phyloP scores from a whole-genome alignment of 768 basidiomycete species.

The Dendrothele bispora region DNA sequence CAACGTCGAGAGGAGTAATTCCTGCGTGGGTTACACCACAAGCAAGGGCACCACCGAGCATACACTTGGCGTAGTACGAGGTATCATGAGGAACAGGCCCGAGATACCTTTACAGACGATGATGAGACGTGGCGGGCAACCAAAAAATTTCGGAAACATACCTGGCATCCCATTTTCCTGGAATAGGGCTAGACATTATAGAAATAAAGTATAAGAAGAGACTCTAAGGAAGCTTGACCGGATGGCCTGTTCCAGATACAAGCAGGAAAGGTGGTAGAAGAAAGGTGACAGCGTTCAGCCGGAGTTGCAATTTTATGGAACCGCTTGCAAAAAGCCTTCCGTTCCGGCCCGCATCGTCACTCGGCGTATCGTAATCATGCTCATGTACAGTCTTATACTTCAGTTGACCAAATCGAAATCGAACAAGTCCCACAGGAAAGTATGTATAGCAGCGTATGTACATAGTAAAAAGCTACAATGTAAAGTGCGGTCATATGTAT shows the following conservation, averaged over 20 bases:
- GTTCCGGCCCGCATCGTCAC: neutral
- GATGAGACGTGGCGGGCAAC: neutral
- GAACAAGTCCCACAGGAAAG: neutral
- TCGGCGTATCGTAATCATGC: too few species aligned
- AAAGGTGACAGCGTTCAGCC: constrained; percentile 1
- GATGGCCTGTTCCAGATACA: constrained; percentile 8
- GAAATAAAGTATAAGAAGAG: neutral
- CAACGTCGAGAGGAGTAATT: constrained; percentile 85
- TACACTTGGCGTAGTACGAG: constrained; percentile 80
- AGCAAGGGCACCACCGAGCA: constrained; percentile 85
- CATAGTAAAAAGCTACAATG: neutral
- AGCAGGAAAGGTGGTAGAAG: neutral
- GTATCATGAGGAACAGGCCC: constrained; percentile 13
- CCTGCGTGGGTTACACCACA: constrained; percentile 89
- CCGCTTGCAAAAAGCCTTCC: neutral
- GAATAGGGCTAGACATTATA: constrained; percentile 8
- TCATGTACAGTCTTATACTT: too few species aligned
- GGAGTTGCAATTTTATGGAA: neutral
- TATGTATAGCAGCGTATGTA: neutral
- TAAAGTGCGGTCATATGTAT: neutral
- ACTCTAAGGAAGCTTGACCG: constrained; percentile 3
- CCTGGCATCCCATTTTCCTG: constrained; percentile 15
- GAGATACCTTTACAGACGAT: constrained; percentile 7
- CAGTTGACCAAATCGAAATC: too few species aligned
- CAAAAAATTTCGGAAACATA: neutral